Base-by-base conservation (phyloP, 2,329 filamentous ascomycete species). In the Aspergillus luchuensis region DNA sequence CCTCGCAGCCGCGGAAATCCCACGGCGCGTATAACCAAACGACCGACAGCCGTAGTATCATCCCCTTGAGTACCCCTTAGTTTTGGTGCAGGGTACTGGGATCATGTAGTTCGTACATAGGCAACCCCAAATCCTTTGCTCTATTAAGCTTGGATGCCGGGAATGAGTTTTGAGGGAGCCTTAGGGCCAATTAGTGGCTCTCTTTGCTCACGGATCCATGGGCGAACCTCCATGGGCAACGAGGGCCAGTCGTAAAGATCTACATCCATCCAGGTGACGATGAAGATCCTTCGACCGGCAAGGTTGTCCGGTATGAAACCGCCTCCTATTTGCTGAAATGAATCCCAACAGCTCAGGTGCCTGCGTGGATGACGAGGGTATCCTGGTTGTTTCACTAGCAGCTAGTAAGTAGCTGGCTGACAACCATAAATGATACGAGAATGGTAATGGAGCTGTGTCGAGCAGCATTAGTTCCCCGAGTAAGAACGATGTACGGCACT, bases 301-400 rank as follows among this genome's bases (percentile, higher is more conserved):
- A 58, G 56, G 52, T 55, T 55, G 47, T 48, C 45, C 36, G 39
- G 41, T 51, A 48, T 56, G 55, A 60, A 55, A 54, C 45, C 36
- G n/a, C 41, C 54, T 23, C 47, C 52, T 43, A 58, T 28, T 61
- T 21, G 52, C 28, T 19, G 59, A 56, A n/a, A 47, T 45, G 21
- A 36, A 55, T 56, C 33, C 60, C 64, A 59, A 57, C 49, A 62
- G 51, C 61, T 54, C 50, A 63, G 61, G 62, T 66, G 64, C 61
- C 64, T 67, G 66, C 63, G 60, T 64, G 47, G 54, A 47, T 61
- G 57, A 65, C 66, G 61, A 59, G 66, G 66, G 63, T 65, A 65
- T 64, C 64, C 66, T 52, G 30, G 66, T 60, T 48, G 43, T 47
- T 56, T 23, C 39, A 45, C 41, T 30, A 47, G 7, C 19, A 23